Evolutionary conservation across 495 filamentous ascomycete species (phyloP), one percentile per base, ranked within the genome.

Genomic region (Talaromyces wortmannii): DNA sequence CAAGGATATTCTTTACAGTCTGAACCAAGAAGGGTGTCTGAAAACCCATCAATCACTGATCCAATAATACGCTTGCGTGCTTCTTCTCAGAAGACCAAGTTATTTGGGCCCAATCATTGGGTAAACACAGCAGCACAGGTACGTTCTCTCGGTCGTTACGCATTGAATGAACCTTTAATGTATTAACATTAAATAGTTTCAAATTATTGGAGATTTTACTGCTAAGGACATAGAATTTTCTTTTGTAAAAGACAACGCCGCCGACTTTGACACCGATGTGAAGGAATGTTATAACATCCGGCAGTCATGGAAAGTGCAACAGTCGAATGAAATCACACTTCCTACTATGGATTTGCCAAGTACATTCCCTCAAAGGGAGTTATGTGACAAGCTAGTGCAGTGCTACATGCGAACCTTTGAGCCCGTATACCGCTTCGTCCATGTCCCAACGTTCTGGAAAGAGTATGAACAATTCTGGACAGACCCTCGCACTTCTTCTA

Each of bases 331-430:
- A 7, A 16, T 7, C 33, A 16, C 48, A 2, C 31, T 31, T 40
- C 64, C 56, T 15, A 31, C 62, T 8, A 47, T 61, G 13, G 58
- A 64, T 23, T 52, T 64, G 11, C 53, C 48, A 17, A 54, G 17
- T 33, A 61, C 61, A 12, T 55, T 67, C 15, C 64, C 64, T 8
- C 5, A 59, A 7, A 54, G 47, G 40, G 5, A 47, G 2, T 52
- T 59, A 31, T 65, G 65, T 36, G 77, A 84, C 53, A 52, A 60
- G 18, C 64, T 82, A 59, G 68, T 73, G 12, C 52, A 64, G 16
- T 57, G 69, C 33, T 83, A 83, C 57, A 71, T 81, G 31, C 55
- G 56, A 11, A 72, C 67, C 0, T 77, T 77, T 47, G 79, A 82
- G 57, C 66, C 67, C 2, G 65, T 67, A 5, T 63, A 76, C 47